Conservation (phyloP, 345 rosid genomes). For the Melaleuca quinquenervia region DNA sequence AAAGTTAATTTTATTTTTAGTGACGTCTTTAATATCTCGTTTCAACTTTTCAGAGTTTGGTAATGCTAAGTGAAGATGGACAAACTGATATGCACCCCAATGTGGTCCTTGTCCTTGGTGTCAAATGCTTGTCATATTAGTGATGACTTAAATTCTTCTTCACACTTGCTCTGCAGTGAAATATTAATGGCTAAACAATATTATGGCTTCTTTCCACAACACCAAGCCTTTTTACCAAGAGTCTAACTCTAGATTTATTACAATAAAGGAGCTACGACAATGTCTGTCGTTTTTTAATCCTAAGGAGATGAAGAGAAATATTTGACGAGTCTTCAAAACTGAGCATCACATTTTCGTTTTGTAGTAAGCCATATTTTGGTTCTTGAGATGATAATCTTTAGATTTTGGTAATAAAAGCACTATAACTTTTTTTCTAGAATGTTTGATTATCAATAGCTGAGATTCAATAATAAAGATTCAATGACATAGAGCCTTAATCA, state of each 20-base stretch:
- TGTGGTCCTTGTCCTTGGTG: no score
- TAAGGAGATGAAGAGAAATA: not conserved
- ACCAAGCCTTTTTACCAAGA: no score
- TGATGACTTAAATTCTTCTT: not conserved
- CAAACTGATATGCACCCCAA: not conserved
- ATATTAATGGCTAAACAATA: no score
- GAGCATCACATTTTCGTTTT: not conserved
- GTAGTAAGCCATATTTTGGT: accelerated
- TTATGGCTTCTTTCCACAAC: not conserved
- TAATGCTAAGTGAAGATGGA: no score
- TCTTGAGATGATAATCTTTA: not conserved
- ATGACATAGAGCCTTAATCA: not conserved
- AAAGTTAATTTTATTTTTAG: no score
- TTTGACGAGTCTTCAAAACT: no score
- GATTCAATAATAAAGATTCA: no score
- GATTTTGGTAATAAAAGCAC: not conserved
- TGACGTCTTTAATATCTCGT: no score
- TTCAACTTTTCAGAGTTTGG: no score
- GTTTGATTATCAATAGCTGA: not conserved
- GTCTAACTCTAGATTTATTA: not conserved
- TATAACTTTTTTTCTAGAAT: no score
- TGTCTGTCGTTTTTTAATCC: not conserved
- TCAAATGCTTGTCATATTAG: not conserved
- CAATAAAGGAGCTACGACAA: no score
- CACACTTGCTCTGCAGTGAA: not conserved